These are phyloP conservation scores for Penicillium sp. DNA, from an alignment of 2,329 filamentous ascomycete genomes.

Conservation along the genomic window DNA sequence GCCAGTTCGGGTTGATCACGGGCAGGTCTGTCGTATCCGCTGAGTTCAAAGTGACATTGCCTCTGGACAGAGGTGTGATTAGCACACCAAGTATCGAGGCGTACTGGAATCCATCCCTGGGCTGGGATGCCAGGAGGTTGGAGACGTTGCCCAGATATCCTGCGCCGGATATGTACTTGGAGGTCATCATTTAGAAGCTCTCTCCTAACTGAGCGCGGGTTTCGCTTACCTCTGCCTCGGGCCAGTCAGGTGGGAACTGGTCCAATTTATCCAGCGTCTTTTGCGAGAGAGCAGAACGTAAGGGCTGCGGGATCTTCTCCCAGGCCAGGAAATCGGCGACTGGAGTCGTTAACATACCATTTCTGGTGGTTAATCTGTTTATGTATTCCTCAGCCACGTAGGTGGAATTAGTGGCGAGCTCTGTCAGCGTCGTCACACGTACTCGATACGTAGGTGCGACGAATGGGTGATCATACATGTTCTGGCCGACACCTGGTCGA, in stretches of 20 bases:
- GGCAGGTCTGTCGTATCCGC: slow-evolving; percentile 34
- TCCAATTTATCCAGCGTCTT: slow-evolving; percentile 18
- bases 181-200: not conserved
- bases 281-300: slow-evolving; percentile 21
- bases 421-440: slow-evolving; percentile 24
- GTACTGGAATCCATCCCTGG: slow-evolving; percentile 26
- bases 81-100: slow-evolving; percentile 25
- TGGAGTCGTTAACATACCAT: slow-evolving; percentile 26
- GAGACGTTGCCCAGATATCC: slow-evolving; percentile 27
- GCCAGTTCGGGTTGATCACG: slow-evolving; percentile 48
- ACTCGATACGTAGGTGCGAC: slow-evolving; percentile 30
- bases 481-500: slow-evolving; percentile 37
- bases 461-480: slow-evolving; percentile 37
- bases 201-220: not conserved
- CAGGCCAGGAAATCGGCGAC: slow-evolving; percentile 28
- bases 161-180: slow-evolving; percentile 26
- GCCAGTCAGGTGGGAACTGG: slow-evolving; percentile 36
- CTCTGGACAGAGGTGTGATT: slow-evolving; percentile 41
- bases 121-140: slow-evolving; percentile 18
- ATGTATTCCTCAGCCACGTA: slow-evolving; percentile 16
- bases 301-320: slow-evolving; percentile 32
- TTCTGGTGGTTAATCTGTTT: slow-evolving; percentile 11
- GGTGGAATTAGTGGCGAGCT: slow-evolving; percentile 14
- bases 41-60: slow-evolving; percentile 42
- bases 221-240: slow-evolving; percentile 31